Evolutionary conservation across 2,329 filamentous ascomycete genomes (phyloP).

Genomic region (Endothia cerciana): DNA sequence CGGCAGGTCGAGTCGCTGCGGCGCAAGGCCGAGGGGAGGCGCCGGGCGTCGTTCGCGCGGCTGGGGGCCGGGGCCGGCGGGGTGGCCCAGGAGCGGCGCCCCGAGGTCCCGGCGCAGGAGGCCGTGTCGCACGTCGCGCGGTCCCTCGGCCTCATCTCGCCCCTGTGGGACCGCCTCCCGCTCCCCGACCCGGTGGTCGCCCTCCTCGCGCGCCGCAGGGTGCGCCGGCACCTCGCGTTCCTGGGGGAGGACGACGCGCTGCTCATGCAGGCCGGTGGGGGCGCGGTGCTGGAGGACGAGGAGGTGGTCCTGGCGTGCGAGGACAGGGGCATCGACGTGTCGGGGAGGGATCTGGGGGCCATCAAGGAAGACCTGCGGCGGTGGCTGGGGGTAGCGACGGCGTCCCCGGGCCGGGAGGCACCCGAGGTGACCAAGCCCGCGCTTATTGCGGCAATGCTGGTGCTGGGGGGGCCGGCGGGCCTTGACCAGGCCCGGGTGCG

Average conservation of each 20-base stretch:
- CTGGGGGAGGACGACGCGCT: constrained; percentile 73
- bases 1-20: constrained; percentile 67
- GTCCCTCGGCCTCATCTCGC: constrained; percentile 49
- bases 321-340: constrained; percentile 66
- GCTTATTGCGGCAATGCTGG: background rate
- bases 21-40: constrained; percentile 55
- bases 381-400: constrained; percentile 32
- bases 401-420: background rate
- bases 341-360: constrained; percentile 60
- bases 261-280: constrained; percentile 66
- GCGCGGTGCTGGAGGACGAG: constrained; percentile 57
- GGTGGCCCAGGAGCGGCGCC: no score
- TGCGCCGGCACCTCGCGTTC: constrained; percentile 62
- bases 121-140: constrained; percentile 45
- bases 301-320: constrained; percentile 74
- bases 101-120: background rate
- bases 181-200: constrained; percentile 42
- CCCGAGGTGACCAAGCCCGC: background rate
- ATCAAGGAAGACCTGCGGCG: constrained; percentile 56
- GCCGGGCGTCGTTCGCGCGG: constrained; percentile 53
- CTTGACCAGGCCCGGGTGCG: background rate
- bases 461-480: background rate
- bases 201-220: constrained; percentile 55
- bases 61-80: no score
- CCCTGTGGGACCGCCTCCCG: constrained; percentile 55